Percentiles rank a stretch among this genome's conserved stretches.
Conservation (phyloP, 192 early-diverging fungal species). For the Backusella circina region DNA sequence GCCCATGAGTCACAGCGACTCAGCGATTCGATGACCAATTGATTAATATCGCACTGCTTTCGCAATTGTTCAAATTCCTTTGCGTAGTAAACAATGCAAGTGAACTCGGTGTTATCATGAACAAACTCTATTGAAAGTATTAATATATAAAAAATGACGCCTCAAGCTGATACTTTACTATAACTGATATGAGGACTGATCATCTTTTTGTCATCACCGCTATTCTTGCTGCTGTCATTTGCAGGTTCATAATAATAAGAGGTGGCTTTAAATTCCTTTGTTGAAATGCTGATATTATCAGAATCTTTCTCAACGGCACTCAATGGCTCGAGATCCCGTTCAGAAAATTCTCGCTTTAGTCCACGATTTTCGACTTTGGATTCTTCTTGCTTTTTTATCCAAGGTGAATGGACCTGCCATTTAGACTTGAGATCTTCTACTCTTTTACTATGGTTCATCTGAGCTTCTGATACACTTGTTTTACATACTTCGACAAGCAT, state of each 20-base stretch:
- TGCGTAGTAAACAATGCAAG: conserved; percentile 83
- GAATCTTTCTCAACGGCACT: background rate
- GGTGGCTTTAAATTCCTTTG: background rate
- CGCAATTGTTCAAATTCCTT: conserved; percentile 85
- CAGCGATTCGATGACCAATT: conserved; percentile 75
- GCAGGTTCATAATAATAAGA: background rate
- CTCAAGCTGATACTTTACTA: conserved; percentile 30
- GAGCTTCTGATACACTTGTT: conserved; percentile 6
- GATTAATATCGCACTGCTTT: conserved; percentile 75
- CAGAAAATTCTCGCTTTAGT: conserved; percentile 1
- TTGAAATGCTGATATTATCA: background rate
- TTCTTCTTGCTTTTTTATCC: conserved; percentile 6
- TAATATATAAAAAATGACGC: background rate
- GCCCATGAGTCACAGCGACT: conserved; percentile 75
- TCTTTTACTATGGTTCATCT: background rate
- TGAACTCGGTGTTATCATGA: conserved; percentile 67
- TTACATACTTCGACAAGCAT: conserved; percentile 19
- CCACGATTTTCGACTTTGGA: background rate
- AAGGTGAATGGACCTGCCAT: background rate
- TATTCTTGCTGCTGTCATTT: background rate
- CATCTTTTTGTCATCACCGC: background rate
- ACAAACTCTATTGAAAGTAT: conserved; percentile 49
- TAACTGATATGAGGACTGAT: conserved; percentile 51
- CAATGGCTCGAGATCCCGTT: background rate
- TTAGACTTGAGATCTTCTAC: background rate